These are phyloP conservation scores for Paramecium bursaria DNA, from an alignment of 73 alveolate species.

Conservation along the genomic window DNA sequence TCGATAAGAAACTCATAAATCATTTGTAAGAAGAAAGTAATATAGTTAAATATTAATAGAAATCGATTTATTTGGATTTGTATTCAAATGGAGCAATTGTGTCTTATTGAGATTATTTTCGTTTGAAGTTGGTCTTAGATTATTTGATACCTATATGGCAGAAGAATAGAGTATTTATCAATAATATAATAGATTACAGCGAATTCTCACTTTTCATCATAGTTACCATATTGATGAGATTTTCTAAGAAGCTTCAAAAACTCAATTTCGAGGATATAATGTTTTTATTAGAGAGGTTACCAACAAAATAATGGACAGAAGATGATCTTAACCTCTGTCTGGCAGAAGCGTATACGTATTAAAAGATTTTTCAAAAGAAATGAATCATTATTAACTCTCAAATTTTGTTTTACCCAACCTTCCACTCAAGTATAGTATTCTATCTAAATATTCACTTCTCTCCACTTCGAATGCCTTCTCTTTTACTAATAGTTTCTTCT, in stretches of 20 bases:
- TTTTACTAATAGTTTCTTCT: slow-evolving; percentile 68
- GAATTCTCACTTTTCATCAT: slow-evolving; percentile 56
- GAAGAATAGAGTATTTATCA: slow-evolving; percentile 34
- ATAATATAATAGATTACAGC: slow-evolving; percentile 3
- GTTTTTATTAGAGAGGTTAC: slow-evolving; percentile 52
- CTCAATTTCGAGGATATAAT: slow-evolving; percentile 63
- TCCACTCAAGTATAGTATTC: slow-evolving; percentile 64
- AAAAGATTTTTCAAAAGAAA: slow-evolving; percentile 44
- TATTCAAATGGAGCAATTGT: slow-evolving; percentile 67
- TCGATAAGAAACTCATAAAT: slow-evolving; percentile 30
- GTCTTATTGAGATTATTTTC: slow-evolving; percentile 55
- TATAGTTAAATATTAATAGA: neutral
- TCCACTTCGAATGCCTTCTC: slow-evolving; percentile 76
- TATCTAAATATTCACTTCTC: slow-evolving; percentile 70
- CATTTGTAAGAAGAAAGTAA: slow-evolving; percentile 25
- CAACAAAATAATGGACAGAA: slow-evolving; percentile 68
- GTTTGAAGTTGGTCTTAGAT: slow-evolving; percentile 57
- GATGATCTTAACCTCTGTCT: slow-evolving; percentile 49
- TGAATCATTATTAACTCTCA: slow-evolving; percentile 17
- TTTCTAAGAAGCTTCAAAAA: slow-evolving; percentile 61
- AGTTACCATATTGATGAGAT: slow-evolving; percentile 51
- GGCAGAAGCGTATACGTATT: slow-evolving; percentile 68
- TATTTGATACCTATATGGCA: slow-evolving; percentile 70
- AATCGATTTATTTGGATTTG: slow-evolving; percentile 50
- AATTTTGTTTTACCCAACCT: slow-evolving; percentile 46